Evolutionary conservation across 495 filamentous ascomycete species (phyloP), one percentile per base, ranked within the genome.

Genomic region (Coniosporium apollinis): DNA sequence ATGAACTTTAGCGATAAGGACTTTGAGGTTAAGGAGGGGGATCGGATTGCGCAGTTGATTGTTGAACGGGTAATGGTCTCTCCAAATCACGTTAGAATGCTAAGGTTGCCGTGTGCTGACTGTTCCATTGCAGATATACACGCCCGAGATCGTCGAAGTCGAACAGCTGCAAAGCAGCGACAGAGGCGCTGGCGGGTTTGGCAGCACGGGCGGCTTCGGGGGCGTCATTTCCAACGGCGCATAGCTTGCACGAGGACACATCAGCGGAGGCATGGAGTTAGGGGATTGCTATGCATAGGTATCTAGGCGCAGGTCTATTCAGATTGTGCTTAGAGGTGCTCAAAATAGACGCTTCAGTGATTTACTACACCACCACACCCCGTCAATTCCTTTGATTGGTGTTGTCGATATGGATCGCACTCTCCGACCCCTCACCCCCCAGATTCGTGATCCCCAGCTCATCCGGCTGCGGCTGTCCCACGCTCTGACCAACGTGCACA

Each of bases 31-130:
- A 76, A 76, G 56, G 74, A 72, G 49, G 86, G 87, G 16, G 87
- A 97, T 52, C 72, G 89, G 25, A 60, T 96, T 48, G 89, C 89
- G 37, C 89, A 97, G 67, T 66, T 97, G 45, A 74, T 97, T 41
- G 57, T 97, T 30, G 89, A 97, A 66, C 66, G 80, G 50, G 68
- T 75, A 46, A 45, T n/a, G n/a, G n/a, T n/a, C n/a, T n/a, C n/a
- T n/a, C n/a, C n/a, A n/a, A n/a, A 55, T 7, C 19, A 3, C 11
- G 11, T 15, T 31, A 15, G 16, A 25, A 29, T 31, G 39, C 4
- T n/a, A n/a, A n/a, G n/a, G n/a, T n/a, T n/a, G n/a, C n/a, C n/a
- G n/a, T n/a, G 36, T 38, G 21, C 41, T 55, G 38, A 44, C 30
- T 21, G 19, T 5, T 9, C 22, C 14, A n/a, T 22, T 8, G 20